These are phyloP conservation scores for Ceratobasidium theobromae DNA, from an alignment of 1,284 basidiomycete genomes.

Conservation along the genomic window DNA sequence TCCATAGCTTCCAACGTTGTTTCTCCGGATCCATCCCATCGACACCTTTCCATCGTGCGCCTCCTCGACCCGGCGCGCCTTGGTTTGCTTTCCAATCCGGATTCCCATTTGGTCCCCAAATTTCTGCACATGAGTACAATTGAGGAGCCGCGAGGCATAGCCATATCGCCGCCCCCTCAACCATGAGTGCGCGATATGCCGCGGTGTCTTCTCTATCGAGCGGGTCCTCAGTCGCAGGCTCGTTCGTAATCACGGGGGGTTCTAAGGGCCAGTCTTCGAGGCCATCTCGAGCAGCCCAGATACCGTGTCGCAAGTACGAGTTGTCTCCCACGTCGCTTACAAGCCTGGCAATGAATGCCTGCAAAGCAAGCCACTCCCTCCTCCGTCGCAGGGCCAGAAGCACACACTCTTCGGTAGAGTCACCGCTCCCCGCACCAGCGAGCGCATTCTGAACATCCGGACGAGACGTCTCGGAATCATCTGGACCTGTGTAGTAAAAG, in stretches of 20 bases:
- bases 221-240: not conserved
- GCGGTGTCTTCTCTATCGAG: not conserved
- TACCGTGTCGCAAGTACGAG: not conserved
- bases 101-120: slow-evolving; percentile 29
- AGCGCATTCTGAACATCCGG: slow-evolving; percentile 22
- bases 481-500: not conserved
- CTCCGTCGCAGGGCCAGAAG: not conserved
- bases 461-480: not conserved
- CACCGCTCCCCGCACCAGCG: not conserved
- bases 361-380: slow-evolving; percentile 5
- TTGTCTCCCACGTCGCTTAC: not conserved
- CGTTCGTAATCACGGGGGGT: not conserved
- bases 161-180: slow-evolving; percentile 11
- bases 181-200: slow-evolving; percentile 17
- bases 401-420: not conserved
- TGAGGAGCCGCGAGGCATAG: not conserved
- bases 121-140: slow-evolving; percentile 21
- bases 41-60: slow-evolving; percentile 17
- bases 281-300: slow-evolving; percentile 22
- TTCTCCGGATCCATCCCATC: slow-evolving; percentile 27
- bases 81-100: slow-evolving; percentile 6
- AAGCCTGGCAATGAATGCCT: slow-evolving; percentile 4
- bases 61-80: slow-evolving; percentile 20
- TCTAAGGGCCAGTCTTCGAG: slow-evolving; percentile 19
- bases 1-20: slow-evolving; percentile 22